These are phyloP conservation scores for Acorus gramineus DNA, from an alignment of 106 monocot species.

Conservation along the genomic window DNA sequence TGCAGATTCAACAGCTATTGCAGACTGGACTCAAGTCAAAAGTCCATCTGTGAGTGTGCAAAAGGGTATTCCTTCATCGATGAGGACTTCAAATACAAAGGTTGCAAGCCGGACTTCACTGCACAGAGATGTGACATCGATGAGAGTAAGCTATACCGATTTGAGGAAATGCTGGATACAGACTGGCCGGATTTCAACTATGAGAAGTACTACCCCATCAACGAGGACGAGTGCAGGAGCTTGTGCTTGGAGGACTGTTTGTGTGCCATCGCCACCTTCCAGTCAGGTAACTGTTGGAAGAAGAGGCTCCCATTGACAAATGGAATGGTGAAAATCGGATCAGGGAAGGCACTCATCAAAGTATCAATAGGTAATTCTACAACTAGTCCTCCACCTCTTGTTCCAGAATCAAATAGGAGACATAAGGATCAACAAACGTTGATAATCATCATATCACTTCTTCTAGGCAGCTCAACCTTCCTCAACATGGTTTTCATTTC, in stretches of 20 bases:
- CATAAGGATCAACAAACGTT: neutral
- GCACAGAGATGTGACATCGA: neutral
- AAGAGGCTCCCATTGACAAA: conserved; percentile 18
- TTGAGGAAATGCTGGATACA: neutral
- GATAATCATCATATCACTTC: no score
- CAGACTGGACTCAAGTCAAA: neutral
- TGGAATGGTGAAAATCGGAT: neutral
- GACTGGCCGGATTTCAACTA: neutral
- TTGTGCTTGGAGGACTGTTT: conserved; percentile 15
- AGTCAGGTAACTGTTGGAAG: conserved; percentile 7
- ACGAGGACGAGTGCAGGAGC: conserved; percentile 1
- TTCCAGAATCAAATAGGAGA: neutral
- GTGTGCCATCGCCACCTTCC: conserved; percentile 9
- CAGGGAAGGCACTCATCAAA: neutral
- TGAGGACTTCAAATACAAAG: neutral
- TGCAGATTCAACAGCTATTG: conserved; percentile 11
- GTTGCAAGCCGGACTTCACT: conserved; percentile 9
- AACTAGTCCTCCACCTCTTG: neutral
- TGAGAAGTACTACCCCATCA: neutral
- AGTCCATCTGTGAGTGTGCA: neutral
- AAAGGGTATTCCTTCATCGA: neutral
- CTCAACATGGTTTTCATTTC: neutral
- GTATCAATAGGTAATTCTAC: neutral
- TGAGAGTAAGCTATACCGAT: neutral
- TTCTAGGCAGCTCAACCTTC: neutral